A percentile compares a stretch with the other conserved stretches of the same genome.
Evolutionary conservation across 176 grass and related monocot species (phyloP).

Genomic region (Hordeum vulgare): MorexV3_pseudomolecules_assembly NC_058520.1:548363374-548363873

Average conservation of each 20-base stretch:
- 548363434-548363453: slow-evolving; percentile 45
- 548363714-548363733: slow-evolving; percentile 44
- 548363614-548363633: background rate
- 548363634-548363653: background rate
- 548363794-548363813: no score
- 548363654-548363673: slow-evolving; percentile 32
- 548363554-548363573: background rate
- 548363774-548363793: background rate
- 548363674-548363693: slow-evolving; percentile 40
- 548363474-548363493: slow-evolving; percentile 50
- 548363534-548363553: background rate
- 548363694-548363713: slow-evolving; percentile 53
- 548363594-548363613: background rate
- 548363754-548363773: slow-evolving; percentile 61
- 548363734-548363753: slow-evolving; percentile 53
- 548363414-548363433: slow-evolving; percentile 52
- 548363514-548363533: slow-evolving; percentile 37
- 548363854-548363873: no score
- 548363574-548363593: background rate
- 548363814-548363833: no score
- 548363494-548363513: slow-evolving; percentile 73
- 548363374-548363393: slow-evolving; percentile 56
- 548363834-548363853: no score
- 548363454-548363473: slow-evolving; percentile 69
- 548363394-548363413: slow-evolving; percentile 48